Evolutionary conservation across 1,284 basidiomycete genomes (phyloP).

Genomic region (Cerioporus squamosus): DNA sequence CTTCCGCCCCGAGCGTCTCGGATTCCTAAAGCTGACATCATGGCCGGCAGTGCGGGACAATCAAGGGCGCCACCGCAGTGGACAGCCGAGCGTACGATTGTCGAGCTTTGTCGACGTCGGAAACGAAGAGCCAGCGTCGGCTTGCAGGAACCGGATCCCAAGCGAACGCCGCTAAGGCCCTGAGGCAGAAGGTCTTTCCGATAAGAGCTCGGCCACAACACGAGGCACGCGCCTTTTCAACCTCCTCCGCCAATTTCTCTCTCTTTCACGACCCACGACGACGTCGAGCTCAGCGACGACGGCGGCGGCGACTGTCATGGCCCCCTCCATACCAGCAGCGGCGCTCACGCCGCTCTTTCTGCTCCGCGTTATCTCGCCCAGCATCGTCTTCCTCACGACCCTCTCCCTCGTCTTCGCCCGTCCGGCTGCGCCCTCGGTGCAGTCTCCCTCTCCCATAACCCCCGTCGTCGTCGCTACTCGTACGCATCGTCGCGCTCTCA

Average conservation of each 20-base stretch:
- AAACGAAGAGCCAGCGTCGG: not conserved
- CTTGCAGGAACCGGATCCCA: conserved; percentile 16
- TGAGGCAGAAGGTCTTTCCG: conserved; percentile 20
- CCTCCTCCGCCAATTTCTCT: conserved; percentile 22
- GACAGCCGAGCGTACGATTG: no score
- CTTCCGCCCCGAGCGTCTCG: not conserved
- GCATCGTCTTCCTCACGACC: conserved; percentile 60
- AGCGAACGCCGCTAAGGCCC: conserved; percentile 21
- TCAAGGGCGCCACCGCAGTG: conserved; percentile 1
- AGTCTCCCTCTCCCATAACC: conserved; percentile 66
- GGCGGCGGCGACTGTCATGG: conserved; percentile 30
- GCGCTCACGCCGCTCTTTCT: conserved; percentile 47
- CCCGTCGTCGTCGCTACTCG: conserved; percentile 73
- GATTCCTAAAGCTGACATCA: conserved; percentile 24
- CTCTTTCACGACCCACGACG: conserved; percentile 34
- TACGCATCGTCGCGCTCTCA: conserved; percentile 72
- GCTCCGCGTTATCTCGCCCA: conserved; percentile 66
- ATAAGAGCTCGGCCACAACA: conserved; percentile 31
- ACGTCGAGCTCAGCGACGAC: conserved; percentile 36
- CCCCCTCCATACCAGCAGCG: conserved; percentile 17
- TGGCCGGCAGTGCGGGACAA: conserved; percentile 8
- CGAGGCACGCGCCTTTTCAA: conserved; percentile 25
- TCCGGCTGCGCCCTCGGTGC: conserved; percentile 43
- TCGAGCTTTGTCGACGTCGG: no score
- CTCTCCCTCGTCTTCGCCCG: conserved; percentile 60